Evolutionary conservation across 164 flowering plant genomes (phyloP), one percentile per base, ranked within the genome.

Genomic region (Magnolia officinalis): DNA sequence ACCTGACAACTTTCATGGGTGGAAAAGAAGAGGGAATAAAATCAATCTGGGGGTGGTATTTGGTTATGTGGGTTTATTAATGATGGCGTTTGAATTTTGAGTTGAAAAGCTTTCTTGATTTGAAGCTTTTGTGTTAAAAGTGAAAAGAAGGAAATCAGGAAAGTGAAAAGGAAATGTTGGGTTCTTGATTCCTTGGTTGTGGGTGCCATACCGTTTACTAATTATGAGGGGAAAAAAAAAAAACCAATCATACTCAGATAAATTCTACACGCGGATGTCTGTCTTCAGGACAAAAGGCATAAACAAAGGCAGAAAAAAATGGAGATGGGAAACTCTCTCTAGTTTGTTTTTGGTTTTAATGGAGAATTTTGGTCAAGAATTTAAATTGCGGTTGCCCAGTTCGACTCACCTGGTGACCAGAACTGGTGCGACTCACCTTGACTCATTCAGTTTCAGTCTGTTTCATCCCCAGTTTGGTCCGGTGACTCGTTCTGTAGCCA

Each of bases 261-360:
- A 37, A 37, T 0, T 37, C 45, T 4, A 37, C 45, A 37, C 0
- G 45, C 4, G 45, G 45, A 37, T 37, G 45, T 37, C 45, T 37
- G 45, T 37, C 45, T 37, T 37, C 45, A 6, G 45, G 45, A 37
- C 45, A 37, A 37, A 26, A 37, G 45, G 45, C 45, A 37, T 37
- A 4, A 37, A 37, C 6, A 37, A 37, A 37, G 45, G 45, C 45
- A 37, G 45, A 37, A 37, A 37, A 37, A 37, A 37, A 37, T 37
- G 45, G 45, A 37, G 45, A 37, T 37, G 45, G 45, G 45, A 37
- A 37, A 37, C 45, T 37, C 45, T 37, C 45, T 37, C 45, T 37
- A 37, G 45, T 63, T 64, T 45, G 67, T 71, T 63, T 19, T 37
- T 71, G 59, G 63, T 76, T 50, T 71, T 72, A n/a, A 51, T 78